Base-by-base conservation (phyloP, 1,284 basidiomycete species). In the Sphagnurus paluster region DNA sequence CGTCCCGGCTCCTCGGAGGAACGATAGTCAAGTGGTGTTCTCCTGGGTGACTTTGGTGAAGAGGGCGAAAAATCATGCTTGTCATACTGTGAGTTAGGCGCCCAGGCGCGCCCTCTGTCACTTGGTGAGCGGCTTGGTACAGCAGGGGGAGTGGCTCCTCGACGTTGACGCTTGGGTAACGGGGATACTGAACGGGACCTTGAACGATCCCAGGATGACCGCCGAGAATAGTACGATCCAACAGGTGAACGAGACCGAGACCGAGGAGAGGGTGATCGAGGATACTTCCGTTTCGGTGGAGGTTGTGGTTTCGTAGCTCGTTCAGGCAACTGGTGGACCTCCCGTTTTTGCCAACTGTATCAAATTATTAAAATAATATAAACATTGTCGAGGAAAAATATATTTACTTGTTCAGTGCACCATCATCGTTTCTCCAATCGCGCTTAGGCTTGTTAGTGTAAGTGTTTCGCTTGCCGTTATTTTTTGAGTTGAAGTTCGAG, bases 341-440 rank as follows among this genome's bases (percentile, higher is more conserved):
- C 56, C 19, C 57, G 44, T 44, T 41, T 57, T 13, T 52, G 52
- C 57, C 57, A 58, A 21, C 56, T 46, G 53, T 35, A 34, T 47
- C 26, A 23, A 42, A 61, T 38, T 16, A 43, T 47, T 44, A 46
- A 48, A 41, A 28, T 21, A 46, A 44, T 40, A 39, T 35, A 42
- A 37, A 28, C 34, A 19, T 43, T 33, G 41, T 41, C 38, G 49
- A 38, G 37, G 28, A 36, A 35, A 44, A n/a, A 16, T 24, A 26
- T 6, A 55, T 61, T 49, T 46, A 89, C 87, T 89, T 89, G 64
- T 89, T 89, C 50, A 82, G 62, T 54, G 75, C 77, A 16, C 75
- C 74, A 47, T 85, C 84, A 46, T 86, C 82, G 36, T 71, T 72
- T 41, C 76, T 71, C 76, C 82, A 81, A 55, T 84, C 84, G 40